Evolutionary conservation across 306 rosid genomes (phyloP).

Genomic region (Astragalus glycyphyllos): DNA sequence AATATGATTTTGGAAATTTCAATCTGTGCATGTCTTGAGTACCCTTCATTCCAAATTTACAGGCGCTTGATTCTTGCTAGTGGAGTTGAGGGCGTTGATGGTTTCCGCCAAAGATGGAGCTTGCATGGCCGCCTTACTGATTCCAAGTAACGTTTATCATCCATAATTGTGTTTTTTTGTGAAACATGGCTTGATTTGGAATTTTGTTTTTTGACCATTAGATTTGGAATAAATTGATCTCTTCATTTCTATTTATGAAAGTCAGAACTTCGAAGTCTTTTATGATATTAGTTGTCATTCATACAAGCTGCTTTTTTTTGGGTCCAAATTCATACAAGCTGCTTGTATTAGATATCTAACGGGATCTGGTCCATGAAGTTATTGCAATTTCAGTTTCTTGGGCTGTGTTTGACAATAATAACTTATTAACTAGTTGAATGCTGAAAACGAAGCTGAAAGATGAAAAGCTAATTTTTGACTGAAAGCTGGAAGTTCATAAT

Average conservation of each 20-base stretch:
- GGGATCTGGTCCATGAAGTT: no score
- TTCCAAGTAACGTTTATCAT: slow-evolving; percentile 63
- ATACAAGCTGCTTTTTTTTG: not conserved
- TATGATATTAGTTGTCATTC: slow-evolving; percentile 14
- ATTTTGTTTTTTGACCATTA: no score
- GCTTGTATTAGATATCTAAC: no score
- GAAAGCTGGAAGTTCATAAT: no score
- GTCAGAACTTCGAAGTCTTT: not conserved
- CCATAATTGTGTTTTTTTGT: slow-evolving; percentile 38
- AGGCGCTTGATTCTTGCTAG: slow-evolving; percentile 97
- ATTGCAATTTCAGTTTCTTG: no score
- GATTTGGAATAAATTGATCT: no score
- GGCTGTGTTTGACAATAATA: no score
- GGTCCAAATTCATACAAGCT: no score
- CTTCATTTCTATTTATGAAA: slow-evolving; percentile 9
- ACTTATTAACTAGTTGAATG: no score
- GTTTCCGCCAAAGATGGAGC: slow-evolving; percentile 95
- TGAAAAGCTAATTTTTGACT: no score
- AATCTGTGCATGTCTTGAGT: slow-evolving; percentile 13
- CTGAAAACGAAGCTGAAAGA: no score
- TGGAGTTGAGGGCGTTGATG: slow-evolving; percentile 83
- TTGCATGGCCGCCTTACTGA: slow-evolving; percentile 89
- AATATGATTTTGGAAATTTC: not conserved
- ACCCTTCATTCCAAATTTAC: slow-evolving; percentile 39
- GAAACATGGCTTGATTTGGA: slow-evolving; percentile 30